Conservation (phyloP, 306 rosid species). For the Senna siamea region DNA sequence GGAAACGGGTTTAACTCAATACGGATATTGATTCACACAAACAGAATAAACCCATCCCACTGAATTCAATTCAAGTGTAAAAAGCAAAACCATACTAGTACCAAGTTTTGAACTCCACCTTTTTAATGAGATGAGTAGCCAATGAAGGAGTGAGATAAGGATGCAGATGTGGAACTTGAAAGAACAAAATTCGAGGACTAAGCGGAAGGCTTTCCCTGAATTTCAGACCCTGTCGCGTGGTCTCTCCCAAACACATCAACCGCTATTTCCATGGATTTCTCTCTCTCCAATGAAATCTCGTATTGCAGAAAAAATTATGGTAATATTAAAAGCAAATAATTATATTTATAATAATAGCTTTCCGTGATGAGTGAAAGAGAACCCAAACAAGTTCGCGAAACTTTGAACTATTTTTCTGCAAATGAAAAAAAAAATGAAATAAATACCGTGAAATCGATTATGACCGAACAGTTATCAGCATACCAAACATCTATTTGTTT, state of each 20-base stretch:
- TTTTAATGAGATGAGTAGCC: background rate
- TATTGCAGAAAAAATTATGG: background rate
- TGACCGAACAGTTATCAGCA: slow-evolving; percentile 30
- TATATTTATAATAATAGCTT: background rate
- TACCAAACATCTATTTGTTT: background rate
- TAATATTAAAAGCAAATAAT: background rate
- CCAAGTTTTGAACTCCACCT: background rate
- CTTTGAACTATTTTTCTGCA: background rate
- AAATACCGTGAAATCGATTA: slow-evolving; percentile 41
- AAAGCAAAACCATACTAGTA: background rate
- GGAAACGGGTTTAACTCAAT: background rate
- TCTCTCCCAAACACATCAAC: slow-evolving; percentile 34
- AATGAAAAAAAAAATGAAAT: background rate
- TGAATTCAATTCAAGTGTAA: background rate
- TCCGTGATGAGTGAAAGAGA: background rate
- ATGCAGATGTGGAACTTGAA: slow-evolving; percentile 9
- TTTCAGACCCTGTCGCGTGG: slow-evolving; percentile 8
- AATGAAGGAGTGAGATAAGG: slow-evolving; percentile 16
- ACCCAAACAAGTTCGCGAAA: background rate
- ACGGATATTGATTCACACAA: background rate
- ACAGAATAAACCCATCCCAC: background rate
- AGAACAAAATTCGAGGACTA: slow-evolving; percentile 9
- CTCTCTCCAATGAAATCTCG: slow-evolving; percentile 9
- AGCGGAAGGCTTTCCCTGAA: slow-evolving; percentile 7
- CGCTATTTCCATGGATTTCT: slow-evolving; percentile 35